Base-by-base conservation (phyloP, 2,329 filamentous ascomycete genomes). In the Phialophora tarda region DNA sequence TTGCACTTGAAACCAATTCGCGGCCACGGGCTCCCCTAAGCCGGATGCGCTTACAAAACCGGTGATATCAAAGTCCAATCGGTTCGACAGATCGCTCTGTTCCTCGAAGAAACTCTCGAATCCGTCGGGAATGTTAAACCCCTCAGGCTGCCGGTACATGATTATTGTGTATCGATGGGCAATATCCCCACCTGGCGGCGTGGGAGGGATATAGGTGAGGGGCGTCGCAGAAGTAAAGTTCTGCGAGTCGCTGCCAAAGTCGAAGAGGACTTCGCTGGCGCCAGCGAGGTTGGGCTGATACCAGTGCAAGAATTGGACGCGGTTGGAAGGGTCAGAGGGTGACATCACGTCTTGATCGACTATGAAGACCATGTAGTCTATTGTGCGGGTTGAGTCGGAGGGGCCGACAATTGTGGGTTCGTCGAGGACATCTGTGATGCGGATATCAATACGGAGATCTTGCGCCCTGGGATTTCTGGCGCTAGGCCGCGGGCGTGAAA, bases 1-100 rank as follows among this genome's bases (percentile, higher is more conserved):
- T 61, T 68, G 58, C 26, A 75, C 69, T 55, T 78, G 77, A 55
- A 82, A 78, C 70, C 76, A 82, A 65, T 78, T 81, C 6, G 73
- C 77, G 0, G 77, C 78, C 23, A 80, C 51, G 0, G 77, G 74
- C 0, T 67, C 60, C 4, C 62, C 67, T 11, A 82, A 59, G 1
- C 71, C 73, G 1, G 77, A 71, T 1, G 76, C 78, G 0, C 65
- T 55, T 2, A 77, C 71, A 67, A 82, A 81, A 26, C 71, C 68
- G 3, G 62, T 68, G 0, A 77, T 70, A 57, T 81, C 74, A 65
- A 81, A 81, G 11, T 75, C 73, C 0, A 77, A 65, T 4, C 77
- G 57, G 26, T 55, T 55, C 53, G 53, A 55, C 28, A 55, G 28
- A 34, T 55, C 53, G 53, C 53, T 55, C 12, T 67, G 71, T 2